These are phyloP conservation scores for Sclerotinia spermophila DNA, from an alignment of 2,329 filamentous ascomycete species.

Conservation along the genomic window DNA sequence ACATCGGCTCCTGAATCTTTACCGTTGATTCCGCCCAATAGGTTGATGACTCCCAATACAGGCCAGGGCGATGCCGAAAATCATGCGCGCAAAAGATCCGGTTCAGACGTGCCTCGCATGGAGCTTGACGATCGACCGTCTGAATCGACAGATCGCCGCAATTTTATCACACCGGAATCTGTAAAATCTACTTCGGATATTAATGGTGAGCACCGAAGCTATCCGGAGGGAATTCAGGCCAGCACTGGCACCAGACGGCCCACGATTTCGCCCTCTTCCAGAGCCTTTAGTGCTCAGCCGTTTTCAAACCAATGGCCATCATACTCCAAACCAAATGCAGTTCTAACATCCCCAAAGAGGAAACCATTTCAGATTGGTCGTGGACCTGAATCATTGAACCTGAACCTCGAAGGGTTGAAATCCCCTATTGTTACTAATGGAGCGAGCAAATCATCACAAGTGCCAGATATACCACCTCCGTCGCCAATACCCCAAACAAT, in stretches of 20 bases:
- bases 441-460: conserved; percentile 20
- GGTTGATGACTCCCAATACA: conserved; percentile 28
- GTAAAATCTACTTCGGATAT: conserved; percentile 17
- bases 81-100: conserved; percentile 21
- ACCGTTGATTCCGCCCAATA: conserved; percentile 47
- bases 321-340: conserved; percentile 25
- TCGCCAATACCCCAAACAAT: conserved; percentile 49
- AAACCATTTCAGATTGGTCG: conserved; percentile 26
- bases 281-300: conserved; percentile 31
- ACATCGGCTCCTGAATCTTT: conserved; percentile 55
- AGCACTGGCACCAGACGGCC: conserved; percentile 27
- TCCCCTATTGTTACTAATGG: neutral
- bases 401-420: conserved; percentile 22
- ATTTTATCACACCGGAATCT: conserved; percentile 22
- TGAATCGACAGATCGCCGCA: conserved; percentile 18
- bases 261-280: conserved; percentile 31
- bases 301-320: conserved; percentile 25
- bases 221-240: conserved; percentile 21
- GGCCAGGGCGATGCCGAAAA: conserved; percentile 37
- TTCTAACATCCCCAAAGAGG: conserved; percentile 32
- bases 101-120: conserved; percentile 23
- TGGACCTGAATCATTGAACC: conserved; percentile 32
- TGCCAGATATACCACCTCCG: conserved; percentile 23
- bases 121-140: conserved; percentile 21
- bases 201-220: conserved; percentile 23